A percentile compares a stretch with the other conserved stretches of the same genome.
Conservation (phyloP, 805 yeast species). For the Osmozyma mogii region DNA sequence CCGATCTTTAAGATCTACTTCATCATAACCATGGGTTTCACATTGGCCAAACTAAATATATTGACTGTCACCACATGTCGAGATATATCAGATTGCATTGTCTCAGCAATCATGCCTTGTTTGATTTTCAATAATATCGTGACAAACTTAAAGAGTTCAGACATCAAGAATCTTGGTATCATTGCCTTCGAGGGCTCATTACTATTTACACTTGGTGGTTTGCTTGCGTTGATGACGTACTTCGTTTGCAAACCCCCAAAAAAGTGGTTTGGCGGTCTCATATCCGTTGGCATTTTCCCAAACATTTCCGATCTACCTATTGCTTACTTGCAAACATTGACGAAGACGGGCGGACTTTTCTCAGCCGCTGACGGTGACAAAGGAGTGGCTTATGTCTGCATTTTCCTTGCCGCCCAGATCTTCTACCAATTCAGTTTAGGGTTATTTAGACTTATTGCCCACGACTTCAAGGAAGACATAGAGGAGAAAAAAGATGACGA, state of each 20-base stretch:
- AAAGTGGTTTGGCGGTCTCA: constrained; percentile 68
- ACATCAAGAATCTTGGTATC: constrained; percentile 65
- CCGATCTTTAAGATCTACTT: constrained; percentile 81
- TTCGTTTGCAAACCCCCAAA: constrained; percentile 54
- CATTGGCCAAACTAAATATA: constrained; percentile 54
- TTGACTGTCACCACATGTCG: constrained; percentile 62
- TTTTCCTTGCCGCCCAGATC: constrained; percentile 62
- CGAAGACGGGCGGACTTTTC: constrained; percentile 50
- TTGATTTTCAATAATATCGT: constrained; percentile 71
- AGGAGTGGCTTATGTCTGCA: constrained; percentile 81
- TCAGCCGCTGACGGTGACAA: constrained; percentile 51
- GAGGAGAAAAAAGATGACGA: constrained; percentile 9
- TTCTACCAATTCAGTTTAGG: constrained; percentile 71
- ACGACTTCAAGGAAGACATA: constrained; percentile 51
- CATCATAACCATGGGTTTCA: constrained; percentile 59
- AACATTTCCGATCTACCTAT: constrained; percentile 80
- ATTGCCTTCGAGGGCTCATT: constrained; percentile 41
- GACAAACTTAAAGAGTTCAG: constrained; percentile 53
- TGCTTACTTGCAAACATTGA: constrained; percentile 71
- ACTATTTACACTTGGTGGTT: constrained; percentile 43
- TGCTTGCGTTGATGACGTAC: constrained; percentile 38
- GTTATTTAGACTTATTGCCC: constrained; percentile 56
- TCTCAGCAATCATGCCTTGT: constrained; percentile 66
- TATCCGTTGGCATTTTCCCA: constrained; percentile 68
- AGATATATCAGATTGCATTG: constrained; percentile 61